phyloP scores from a whole-genome alignment of 2,329 filamentous ascomycete species.

The Ceratocystis destructans region DNA sequence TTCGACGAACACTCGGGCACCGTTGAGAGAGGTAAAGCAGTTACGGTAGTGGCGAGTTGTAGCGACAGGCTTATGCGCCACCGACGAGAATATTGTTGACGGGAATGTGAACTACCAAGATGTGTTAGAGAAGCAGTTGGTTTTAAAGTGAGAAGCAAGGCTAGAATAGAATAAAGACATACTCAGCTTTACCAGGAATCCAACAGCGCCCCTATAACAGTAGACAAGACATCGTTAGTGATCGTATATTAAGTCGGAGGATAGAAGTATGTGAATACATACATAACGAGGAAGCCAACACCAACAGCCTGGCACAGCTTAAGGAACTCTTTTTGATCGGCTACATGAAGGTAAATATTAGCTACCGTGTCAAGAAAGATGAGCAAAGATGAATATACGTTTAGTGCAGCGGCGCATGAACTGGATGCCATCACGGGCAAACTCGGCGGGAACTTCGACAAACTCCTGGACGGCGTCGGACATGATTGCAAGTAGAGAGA shows the following conservation, averaged over 20 bases:
- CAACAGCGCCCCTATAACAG: conserved; percentile 39
- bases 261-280: background rate
- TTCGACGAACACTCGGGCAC: too few relatives aligned
- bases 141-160: background rate
- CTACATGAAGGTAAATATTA: conserved; percentile 19
- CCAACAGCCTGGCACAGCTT: conserved; percentile 46
- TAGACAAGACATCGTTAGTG: background rate
- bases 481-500: conserved; percentile 28
- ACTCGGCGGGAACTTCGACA: conserved; percentile 54
- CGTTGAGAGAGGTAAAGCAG: too few relatives aligned
- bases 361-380: conserved; percentile 3
- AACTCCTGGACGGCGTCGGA: conserved; percentile 57
- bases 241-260: background rate
- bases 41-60: too few relatives aligned
- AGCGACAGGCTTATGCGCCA: conserved; percentile 38
- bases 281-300: conserved; percentile 55
- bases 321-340: conserved; percentile 33
- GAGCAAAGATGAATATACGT: conserved; percentile 31
- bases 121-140: background rate
- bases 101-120: conserved; percentile 47
- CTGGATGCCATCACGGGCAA: conserved; percentile 47
- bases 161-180: conserved; percentile 23
- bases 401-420: conserved; percentile 51
- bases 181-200: conserved; percentile 59
- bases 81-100: conserved; percentile 58